A percentile compares a stretch with the other conserved stretches of the same genome.
Conservation (phyloP, 768 basidiomycete genomes). For the Lyophyllum decastes region DNA sequence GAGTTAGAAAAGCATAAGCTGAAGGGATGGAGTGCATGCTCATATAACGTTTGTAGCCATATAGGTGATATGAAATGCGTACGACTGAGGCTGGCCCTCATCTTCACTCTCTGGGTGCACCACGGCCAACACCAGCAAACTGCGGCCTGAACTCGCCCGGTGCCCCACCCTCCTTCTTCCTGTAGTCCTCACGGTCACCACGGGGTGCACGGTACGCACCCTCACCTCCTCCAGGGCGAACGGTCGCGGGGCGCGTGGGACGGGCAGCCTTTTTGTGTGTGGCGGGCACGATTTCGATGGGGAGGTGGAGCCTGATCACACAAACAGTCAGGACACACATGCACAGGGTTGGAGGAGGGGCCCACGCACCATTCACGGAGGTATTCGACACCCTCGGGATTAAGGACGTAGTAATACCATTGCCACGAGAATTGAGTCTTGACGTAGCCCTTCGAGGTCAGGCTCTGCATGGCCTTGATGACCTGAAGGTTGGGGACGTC, state of each 20-base stretch:
- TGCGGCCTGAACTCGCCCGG: slow-evolving; percentile 88
- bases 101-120: slow-evolving; percentile 71
- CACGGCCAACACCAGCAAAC: slow-evolving; percentile 88
- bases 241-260: slow-evolving; percentile 77
- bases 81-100: slow-evolving; percentile 10
- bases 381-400: slow-evolving; percentile 95
- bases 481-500: slow-evolving; percentile 71
- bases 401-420: slow-evolving; percentile 97
- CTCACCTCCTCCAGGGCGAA: slow-evolving; percentile 72
- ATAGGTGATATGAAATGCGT: slow-evolving; percentile 20
- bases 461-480: slow-evolving; percentile 71
- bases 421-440: slow-evolving; percentile 99
- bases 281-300: slow-evolving; percentile 91
- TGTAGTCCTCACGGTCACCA: slow-evolving; percentile 87
- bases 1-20: slow-evolving; percentile 12
- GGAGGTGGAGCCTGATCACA: slow-evolving; percentile 85
- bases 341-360: background rate
- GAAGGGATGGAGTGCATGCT: slow-evolving; percentile 20
- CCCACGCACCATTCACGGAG: slow-evolving; percentile 80
- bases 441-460: slow-evolving; percentile 80
- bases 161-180: slow-evolving; percentile 88
- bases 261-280: slow-evolving; percentile 98
- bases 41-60: slow-evolving; percentile 26
- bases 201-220: slow-evolving; percentile 88
- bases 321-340: background rate